Percentiles rank a stretch among this genome's conserved stretches.
Conservation (phyloP, 352 stramenopile genomes). For the Globisporangium lucens region DNA sequence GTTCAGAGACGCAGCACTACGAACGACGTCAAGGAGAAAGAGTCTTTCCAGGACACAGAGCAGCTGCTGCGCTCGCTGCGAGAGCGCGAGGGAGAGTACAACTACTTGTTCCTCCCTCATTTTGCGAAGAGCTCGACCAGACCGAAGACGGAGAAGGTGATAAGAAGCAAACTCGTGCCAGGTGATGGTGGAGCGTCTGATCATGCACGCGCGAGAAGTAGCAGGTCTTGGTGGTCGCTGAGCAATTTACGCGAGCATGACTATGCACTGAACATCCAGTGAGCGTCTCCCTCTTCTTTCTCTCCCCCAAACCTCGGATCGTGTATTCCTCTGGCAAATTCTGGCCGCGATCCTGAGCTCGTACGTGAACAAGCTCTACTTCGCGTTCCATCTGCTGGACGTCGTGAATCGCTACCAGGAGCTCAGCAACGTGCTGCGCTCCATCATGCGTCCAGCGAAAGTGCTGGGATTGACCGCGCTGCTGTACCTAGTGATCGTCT, state of each 20-base stretch:
- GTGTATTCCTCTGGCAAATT: conserved; percentile 63
- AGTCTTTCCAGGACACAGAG: conserved; percentile 67
- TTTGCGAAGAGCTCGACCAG: conserved; percentile 6
- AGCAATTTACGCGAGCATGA: background rate
- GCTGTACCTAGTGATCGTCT: conserved; percentile 70
- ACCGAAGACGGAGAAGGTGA: background rate
- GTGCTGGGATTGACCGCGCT: conserved; percentile 56
- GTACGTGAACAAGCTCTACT: conserved; percentile 75
- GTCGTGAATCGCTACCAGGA: conserved; percentile 78
- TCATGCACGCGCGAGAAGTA: background rate
- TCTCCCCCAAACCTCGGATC: conserved; percentile 49
- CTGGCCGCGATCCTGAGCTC: conserved; percentile 50
- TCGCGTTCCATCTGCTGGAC: conserved; percentile 72
- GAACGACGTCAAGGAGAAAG: conserved; percentile 34
- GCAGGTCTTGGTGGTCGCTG: background rate
- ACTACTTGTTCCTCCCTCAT: conserved; percentile 52
- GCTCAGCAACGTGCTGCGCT: conserved; percentile 66
- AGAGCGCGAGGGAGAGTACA: conserved; percentile 61
- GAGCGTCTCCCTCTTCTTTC: conserved; percentile 46
- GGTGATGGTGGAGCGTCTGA: background rate
- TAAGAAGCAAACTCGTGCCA: background rate
- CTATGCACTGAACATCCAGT: conserved; percentile 18
- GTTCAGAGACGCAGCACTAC: conserved; percentile 17
- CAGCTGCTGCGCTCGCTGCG: conserved; percentile 49
- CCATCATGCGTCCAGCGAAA: conserved; percentile 57